These are phyloP conservation scores for Sarocladiaceae sp. DNA, from an alignment of 2,329 filamentous ascomycete species.

Conservation along the genomic window DNA sequence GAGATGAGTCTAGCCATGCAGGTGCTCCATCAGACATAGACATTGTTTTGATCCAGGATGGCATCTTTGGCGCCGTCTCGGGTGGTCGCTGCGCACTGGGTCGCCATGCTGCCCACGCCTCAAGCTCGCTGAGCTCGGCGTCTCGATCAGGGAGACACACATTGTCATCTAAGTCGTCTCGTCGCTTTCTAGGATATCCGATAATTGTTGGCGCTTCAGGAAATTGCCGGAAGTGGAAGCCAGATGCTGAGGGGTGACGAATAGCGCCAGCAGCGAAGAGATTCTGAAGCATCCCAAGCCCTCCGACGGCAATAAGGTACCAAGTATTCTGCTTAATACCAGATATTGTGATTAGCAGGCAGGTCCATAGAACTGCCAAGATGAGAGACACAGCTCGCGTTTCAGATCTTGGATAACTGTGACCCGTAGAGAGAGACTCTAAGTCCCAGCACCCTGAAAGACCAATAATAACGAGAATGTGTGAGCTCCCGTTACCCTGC, in stretches of 20 bases:
- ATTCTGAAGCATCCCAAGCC: constrained; percentile 36
- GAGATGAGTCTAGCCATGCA: neutral
- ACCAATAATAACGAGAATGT: constrained; percentile 34
- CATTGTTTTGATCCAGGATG: neutral
- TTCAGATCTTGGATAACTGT: neutral
- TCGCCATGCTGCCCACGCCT: neutral
- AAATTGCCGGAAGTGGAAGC: constrained; percentile 10
- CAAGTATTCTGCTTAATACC: constrained; percentile 32
- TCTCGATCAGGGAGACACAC: neutral
- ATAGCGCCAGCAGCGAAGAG: constrained; percentile 27
- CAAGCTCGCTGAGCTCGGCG: neutral
- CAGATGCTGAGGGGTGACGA: constrained; percentile 24
- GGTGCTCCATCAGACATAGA: neutral
- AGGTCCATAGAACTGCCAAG: constrained; percentile 31
- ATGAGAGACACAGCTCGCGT: constrained; percentile 19
- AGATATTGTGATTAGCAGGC: constrained; percentile 33
- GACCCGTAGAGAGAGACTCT: constrained; percentile 32
- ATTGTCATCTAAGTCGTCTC: neutral
- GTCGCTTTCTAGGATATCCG: neutral
- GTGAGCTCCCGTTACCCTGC: constrained; percentile 33
- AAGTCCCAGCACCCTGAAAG: constrained; percentile 30
- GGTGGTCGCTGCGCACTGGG: neutral
- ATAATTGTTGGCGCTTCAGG: neutral
- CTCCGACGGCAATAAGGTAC: constrained; percentile 35
- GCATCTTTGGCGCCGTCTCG: neutral